These are phyloP conservation scores for Coix lacrymajobi DNA, from an alignment of 176 grass and related monocot genomes.

Conservation along the genomic window DNA sequence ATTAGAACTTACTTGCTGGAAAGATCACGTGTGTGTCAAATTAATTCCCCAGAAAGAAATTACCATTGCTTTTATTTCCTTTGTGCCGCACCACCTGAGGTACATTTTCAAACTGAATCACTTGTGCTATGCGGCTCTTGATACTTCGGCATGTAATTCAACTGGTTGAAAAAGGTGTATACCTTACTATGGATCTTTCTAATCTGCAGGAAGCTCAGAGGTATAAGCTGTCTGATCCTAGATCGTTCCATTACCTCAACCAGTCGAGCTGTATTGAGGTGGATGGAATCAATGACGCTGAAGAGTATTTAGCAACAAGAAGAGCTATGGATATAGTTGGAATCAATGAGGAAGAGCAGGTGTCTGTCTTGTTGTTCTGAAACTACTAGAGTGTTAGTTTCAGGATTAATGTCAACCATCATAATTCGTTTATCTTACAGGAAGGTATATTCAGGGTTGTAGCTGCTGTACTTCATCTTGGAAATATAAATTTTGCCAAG, in stretches of 20 bases:
- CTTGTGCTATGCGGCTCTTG: not conserved
- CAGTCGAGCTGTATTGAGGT: conserved; percentile 94
- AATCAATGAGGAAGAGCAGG: conserved; percentile 95
- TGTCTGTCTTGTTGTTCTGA: conserved; percentile 23
- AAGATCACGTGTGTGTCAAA: conserved; percentile 98
- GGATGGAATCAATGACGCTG: conserved; percentile 89
- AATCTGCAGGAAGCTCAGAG: conserved; percentile 61
- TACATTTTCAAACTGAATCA: conserved; percentile 30
- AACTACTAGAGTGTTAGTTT: conserved; percentile 24
- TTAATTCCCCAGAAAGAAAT: conserved; percentile 95
- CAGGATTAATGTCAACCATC: conserved; percentile 2
- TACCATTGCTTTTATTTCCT: conserved; percentile 99
- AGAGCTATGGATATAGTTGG: conserved; percentile 99
- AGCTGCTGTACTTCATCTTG: conserved; percentile 97
- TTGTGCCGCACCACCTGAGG: conserved; percentile 83
- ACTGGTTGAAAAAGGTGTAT: conserved; percentile 18
- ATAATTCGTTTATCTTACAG: conserved; percentile 45
- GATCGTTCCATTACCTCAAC: conserved; percentile 89
- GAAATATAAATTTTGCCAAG: conserved; percentile 97
- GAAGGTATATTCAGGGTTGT: conserved; percentile 96
- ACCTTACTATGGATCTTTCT: not conserved
- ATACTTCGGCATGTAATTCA: not conserved
- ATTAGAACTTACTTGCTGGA: conserved; percentile 99
- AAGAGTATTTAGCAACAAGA: conserved; percentile 98
- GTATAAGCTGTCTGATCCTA: conserved; percentile 77